Conservation (phyloP, 805 yeast genomes). For the Schwanniomyces polymorphus region DNA sequence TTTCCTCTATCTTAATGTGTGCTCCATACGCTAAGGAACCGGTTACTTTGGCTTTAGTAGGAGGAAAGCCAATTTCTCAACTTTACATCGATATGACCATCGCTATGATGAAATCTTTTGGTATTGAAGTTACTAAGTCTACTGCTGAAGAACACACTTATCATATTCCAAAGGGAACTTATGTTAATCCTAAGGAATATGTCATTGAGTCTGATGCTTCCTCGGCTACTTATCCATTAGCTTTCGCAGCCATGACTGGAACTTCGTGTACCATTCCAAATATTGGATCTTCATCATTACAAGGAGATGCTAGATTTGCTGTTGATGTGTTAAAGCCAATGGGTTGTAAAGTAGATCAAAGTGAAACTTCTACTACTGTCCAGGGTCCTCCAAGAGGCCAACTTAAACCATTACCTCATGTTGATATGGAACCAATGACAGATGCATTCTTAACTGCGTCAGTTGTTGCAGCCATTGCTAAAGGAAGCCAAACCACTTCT, state of each 20-base stretch:
- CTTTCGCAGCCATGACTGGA: conserved; percentile 96
- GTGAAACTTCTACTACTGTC: conserved; percentile 85
- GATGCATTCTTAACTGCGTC: conserved; percentile 97
- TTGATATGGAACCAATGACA: conserved; percentile 99
- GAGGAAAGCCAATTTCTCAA: conserved; percentile 96
- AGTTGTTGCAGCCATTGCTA: conserved; percentile 93
- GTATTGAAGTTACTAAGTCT: conserved; percentile 72
- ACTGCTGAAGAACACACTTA: conserved; percentile 77
- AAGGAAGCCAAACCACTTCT: conserved; percentile 54
- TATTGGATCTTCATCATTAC: conserved; percentile 87
- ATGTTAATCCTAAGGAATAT: conserved; percentile 79
- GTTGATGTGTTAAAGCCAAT: conserved; percentile 88
- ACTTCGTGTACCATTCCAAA: conserved; percentile 91
- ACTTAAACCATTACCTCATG: conserved; percentile 66
- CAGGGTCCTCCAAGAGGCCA: conserved; percentile 78
- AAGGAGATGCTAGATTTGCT: conserved; percentile 97
- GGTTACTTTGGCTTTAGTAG: conserved; percentile 83
- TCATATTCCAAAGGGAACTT: conserved; percentile 82
- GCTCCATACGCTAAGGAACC: conserved; percentile 94
- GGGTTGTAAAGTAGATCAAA: conserved; percentile 90
- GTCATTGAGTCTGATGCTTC: conserved; percentile 96
- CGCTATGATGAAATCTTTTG: conserved; percentile 90
- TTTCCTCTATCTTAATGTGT: conserved; percentile 93
- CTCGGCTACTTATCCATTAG: conserved; percentile 96
- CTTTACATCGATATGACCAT: conserved; percentile 97